Base-by-base conservation (phyloP, 148 eudicot genomes). In the Rhododendron williamsianum region DNA sequence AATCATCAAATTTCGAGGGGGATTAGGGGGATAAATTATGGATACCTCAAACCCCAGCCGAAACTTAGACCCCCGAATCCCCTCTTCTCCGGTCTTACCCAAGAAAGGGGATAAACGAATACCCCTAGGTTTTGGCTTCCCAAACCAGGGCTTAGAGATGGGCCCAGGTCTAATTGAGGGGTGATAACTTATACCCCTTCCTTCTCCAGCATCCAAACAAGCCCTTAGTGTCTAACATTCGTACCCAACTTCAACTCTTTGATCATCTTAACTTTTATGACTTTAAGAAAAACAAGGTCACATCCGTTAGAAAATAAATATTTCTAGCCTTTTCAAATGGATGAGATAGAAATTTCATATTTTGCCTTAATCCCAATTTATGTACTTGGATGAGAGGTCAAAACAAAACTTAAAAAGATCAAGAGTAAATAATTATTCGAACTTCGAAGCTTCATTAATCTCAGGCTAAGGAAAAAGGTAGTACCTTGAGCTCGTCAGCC, bases 401-500 rank as follows among this genome's bases (percentile, higher is more conserved):
- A 82, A 73, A 67, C 38, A 73, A 23, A 85, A 49, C 33, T 82
- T 86, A 9, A 23, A 76, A 49, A 73, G 52, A 73, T 3, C n/a
- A 30, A 30, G 10, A 35, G n/a, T 9, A 18, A 23, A 30, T 35
- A 19, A 51, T 52, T 54, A 41, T 80, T 79, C 81, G 19, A 36
- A 56, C 23, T 80, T 79, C 81, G 9, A 36, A 56, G 48, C 71
- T 35, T 81, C 71, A 38, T 36, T 36, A 25, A 38, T 33, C 36
- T 73, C n/a, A 76, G 18, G 56, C 48, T 35, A 35, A 74, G 48
- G 58, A 13, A 74, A 38, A 76, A 35, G 13, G 35, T 74, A 81
- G 43, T 89, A 97, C 99, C 99, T 97, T 97, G 74, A 97, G 98
- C 86, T 97, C 96, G 88, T 97, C 99, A 87, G 95, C 94, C 90